A percentile compares a stretch with the other conserved stretches of the same genome.
phyloP scores from a whole-genome alignment of 345 rosid genomes.

The Euphorbia pulcherrima region DNA sequence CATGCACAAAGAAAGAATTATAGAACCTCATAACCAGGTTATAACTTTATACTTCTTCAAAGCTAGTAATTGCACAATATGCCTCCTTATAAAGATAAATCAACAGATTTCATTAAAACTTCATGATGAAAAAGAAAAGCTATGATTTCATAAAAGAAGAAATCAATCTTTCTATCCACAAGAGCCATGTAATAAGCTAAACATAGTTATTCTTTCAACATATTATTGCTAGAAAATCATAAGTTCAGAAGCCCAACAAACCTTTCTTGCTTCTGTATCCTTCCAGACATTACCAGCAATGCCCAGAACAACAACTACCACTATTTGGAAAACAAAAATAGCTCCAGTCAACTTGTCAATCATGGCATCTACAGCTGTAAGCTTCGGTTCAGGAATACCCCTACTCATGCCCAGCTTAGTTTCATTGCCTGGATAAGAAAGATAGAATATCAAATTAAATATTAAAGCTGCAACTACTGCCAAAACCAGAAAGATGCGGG shows the following conservation, averaged over 20 bases:
- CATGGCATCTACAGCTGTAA: constrained; percentile 99
- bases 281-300: constrained; percentile 98
- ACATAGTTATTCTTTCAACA: neutral
- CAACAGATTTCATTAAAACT: no score
- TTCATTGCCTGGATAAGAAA: constrained; percentile 61
- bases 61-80: no score
- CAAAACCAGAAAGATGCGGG: constrained; percentile 11
- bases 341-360: constrained; percentile 99
- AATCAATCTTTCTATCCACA: neutral
- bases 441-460: neutral
- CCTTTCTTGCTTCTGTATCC: constrained; percentile 97
- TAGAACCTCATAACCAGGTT: neutral
- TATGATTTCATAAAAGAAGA: no score
- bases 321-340: constrained; percentile 93
- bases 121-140: no score
- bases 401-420: constrained; percentile 98
- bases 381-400: constrained; percentile 97
- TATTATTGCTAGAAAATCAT: neutral
- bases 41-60: no score
- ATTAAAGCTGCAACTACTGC: constrained; percentile 1
- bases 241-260: constrained; percentile 19
- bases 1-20: neutral
- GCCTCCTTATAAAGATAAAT: no score
- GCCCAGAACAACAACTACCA: constrained; percentile 89
- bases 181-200: neutral